Percentiles rank a stretch among this genome's conserved stretches.
These are phyloP conservation scores for Saccharomycopsis javanensis DNA, from an alignment of 805 yeast genomes.

Conservation along the genomic window DNA sequence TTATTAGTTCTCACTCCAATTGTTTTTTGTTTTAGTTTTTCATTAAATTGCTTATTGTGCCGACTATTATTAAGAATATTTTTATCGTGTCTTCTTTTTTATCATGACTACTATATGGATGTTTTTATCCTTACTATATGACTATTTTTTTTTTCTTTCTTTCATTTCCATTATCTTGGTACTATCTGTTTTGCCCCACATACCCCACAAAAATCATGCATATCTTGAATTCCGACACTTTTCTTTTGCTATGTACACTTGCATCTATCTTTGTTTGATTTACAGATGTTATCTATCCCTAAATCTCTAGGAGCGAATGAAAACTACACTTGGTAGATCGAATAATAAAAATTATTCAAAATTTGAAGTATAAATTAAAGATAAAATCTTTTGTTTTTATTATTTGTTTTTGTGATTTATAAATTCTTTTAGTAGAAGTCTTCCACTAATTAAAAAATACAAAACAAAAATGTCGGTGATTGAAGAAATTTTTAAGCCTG, in stretches of 20 bases:
- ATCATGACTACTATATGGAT: background rate
- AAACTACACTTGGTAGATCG: too few species aligned
- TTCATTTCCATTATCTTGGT: background rate
- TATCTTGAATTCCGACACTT: background rate
- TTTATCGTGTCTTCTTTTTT: too few species aligned
- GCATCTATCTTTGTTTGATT: background rate
- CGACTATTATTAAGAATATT: too few species aligned
- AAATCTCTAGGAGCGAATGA: too few species aligned
- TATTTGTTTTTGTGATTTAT: too few species aligned
- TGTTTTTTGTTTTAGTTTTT: too few species aligned
- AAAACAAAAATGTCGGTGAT: background rate
- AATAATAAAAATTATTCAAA: too few species aligned
- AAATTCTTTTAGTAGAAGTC: too few species aligned
- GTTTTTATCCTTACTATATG: background rate
- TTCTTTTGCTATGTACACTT: background rate
- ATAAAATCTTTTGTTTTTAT: too few species aligned
- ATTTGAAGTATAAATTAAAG: background rate
- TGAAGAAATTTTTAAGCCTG: background rate
- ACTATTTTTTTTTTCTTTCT: background rate
- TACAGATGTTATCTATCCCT: background rate
- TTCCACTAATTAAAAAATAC: background rate
- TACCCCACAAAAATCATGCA: conserved; percentile 3
- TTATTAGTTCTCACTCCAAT: too few species aligned
- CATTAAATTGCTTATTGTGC: too few species aligned
- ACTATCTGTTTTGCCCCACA: background rate